phyloP scores from a whole-genome alignment of 768 basidiomycete species.

The Tylopilus plumbeoviolaceoides region DNA sequence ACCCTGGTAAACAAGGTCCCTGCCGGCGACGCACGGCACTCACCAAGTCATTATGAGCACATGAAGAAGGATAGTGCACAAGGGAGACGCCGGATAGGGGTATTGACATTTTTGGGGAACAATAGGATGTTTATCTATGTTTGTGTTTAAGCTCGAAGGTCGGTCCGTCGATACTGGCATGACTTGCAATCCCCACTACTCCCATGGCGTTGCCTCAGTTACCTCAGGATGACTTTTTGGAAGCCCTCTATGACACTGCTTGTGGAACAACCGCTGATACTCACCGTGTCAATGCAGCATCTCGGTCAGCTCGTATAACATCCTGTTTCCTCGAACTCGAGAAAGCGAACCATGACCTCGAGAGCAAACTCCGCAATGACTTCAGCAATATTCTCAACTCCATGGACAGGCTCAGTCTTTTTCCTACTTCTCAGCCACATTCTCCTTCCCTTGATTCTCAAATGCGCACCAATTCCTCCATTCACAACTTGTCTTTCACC shows the following conservation, averaged over 20 bases:
- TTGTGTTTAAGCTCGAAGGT: too few species aligned
- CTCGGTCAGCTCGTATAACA: background rate
- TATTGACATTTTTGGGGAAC: too few species aligned
- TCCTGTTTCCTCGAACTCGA: background rate
- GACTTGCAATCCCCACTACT: background rate
- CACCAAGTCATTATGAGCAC: too few species aligned
- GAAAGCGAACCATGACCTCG: background rate
- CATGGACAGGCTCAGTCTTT: background rate
- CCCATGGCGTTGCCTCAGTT: background rate
- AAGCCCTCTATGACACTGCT: too few species aligned
- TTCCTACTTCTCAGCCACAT: background rate
- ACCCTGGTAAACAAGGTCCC: too few species aligned
- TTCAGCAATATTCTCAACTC: background rate
- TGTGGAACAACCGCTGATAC: background rate
- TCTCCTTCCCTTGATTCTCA: background rate
- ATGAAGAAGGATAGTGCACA: too few species aligned
- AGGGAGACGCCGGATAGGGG: too few species aligned
- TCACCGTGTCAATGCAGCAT: background rate
- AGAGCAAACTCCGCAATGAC: background rate
- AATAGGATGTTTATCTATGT: too few species aligned
- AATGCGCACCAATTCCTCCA: background rate
- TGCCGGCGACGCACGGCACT: too few species aligned
- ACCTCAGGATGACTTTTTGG: background rate
- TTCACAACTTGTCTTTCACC: background rate
- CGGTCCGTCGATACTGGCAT: too few species aligned